Conservation (phyloP, 176 grass and related monocot species). For the Cenchrus americanus region DNA sequence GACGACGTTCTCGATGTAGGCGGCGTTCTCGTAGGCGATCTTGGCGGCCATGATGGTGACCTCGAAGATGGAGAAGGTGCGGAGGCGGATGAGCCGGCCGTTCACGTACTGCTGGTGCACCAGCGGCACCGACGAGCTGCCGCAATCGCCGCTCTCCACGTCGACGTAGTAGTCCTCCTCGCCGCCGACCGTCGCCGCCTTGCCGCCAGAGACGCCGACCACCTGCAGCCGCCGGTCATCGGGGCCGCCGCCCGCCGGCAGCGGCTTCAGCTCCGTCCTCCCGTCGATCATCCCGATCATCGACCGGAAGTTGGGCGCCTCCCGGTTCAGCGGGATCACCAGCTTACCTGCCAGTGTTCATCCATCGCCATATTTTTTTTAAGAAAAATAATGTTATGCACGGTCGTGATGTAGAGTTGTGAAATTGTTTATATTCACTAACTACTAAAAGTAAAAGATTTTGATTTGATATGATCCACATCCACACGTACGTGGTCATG, state of each 20-base stretch:
- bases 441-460: neutral
- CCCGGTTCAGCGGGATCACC: constrained; percentile 48
- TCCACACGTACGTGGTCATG: neutral
- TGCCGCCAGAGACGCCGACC: neutral
- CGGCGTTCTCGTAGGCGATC: constrained; percentile 60
- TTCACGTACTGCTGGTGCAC: constrained; percentile 5
- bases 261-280: constrained; percentile 53
- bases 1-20: constrained; percentile 61
- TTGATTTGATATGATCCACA: neutral
- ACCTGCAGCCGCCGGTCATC: constrained; percentile 21
- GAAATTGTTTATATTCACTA: neutral
- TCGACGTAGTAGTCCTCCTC: neutral
- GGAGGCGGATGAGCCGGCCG: neutral
- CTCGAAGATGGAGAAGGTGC: constrained; percentile 21
- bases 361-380: too few relatives aligned
- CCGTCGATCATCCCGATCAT: constrained; percentile 57
- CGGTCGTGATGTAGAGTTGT: neutral
- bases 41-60: constrained; percentile 56
- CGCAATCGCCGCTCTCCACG: constrained; percentile 33
- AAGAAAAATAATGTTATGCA: too few relatives aligned
- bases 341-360: constrained; percentile 44
- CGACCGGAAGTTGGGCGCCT: constrained; percentile 54
- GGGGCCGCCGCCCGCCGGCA: neutral
- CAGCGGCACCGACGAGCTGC: constrained; percentile 5
- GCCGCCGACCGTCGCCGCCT: neutral